A percentile compares a stretch with the other conserved stretches of the same genome.
phyloP scores from a whole-genome alignment of 345 rosid genomes.

The Populus euphratica region DNA sequence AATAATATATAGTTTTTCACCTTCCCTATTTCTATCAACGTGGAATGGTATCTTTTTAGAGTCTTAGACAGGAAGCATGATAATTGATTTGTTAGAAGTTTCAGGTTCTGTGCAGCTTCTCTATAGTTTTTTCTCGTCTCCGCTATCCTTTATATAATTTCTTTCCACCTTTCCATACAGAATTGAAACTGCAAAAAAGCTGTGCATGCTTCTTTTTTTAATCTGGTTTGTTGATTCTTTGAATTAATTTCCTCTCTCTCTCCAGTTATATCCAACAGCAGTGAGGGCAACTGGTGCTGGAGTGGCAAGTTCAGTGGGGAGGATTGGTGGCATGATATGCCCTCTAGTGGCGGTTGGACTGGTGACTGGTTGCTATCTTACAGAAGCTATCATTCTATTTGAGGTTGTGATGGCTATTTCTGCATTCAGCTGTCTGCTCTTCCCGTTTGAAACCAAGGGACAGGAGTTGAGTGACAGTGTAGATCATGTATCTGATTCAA shows the following conservation, averaged over 20 bases:
- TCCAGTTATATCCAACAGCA: constrained; percentile 19
- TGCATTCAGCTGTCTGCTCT: constrained; percentile 7
- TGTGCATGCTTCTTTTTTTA: too few relatives aligned
- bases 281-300: constrained; percentile 24
- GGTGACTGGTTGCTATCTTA: constrained; percentile 15
- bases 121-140: too few relatives aligned
- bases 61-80: too few relatives aligned
- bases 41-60: too few relatives aligned
- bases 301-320: not conserved
- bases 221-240: too few relatives aligned
- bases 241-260: not conserved
- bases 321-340: constrained; percentile 27
- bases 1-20: not conserved
- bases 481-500: not conserved
- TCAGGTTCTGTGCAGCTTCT: too few relatives aligned
- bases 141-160: not conserved
- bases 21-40: too few relatives aligned
- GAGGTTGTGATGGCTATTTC: constrained; percentile 9
- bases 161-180: too few relatives aligned
- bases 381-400: constrained; percentile 15
- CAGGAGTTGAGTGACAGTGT: constrained; percentile 10
- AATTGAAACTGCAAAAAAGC: too few relatives aligned
- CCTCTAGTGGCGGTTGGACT: constrained; percentile 25
- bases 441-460: not conserved
- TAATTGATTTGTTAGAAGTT: not conserved